Conservation (phyloP, 1,284 basidiomycete genomes). For the Lignosus rhinocerotis region DNA sequence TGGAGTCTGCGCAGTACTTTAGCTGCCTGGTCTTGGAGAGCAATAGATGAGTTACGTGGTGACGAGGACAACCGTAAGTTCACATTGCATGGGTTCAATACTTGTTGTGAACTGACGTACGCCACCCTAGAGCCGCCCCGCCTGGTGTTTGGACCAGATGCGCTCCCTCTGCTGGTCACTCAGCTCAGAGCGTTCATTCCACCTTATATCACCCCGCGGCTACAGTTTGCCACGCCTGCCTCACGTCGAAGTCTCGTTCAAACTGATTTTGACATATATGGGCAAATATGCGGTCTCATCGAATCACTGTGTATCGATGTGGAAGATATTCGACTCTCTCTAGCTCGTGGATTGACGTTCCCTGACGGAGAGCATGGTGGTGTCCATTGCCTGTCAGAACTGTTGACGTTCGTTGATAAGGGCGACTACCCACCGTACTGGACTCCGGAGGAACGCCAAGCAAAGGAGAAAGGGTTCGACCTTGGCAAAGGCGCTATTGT, state of each 20-base stretch:
- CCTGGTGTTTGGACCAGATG: conserved; percentile 58
- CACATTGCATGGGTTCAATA: not conserved
- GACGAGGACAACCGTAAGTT: conserved; percentile 29
- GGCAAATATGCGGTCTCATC: conserved; percentile 71
- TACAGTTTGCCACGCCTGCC: conserved; percentile 44
- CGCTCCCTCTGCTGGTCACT: conserved; percentile 62
- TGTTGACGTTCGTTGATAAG: conserved; percentile 73
- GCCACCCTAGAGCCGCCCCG: conserved; percentile 38
- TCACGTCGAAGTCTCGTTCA: conserved; percentile 54
- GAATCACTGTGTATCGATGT: conserved; percentile 78
- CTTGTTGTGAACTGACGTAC: not conserved
- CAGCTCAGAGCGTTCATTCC: conserved; percentile 59
- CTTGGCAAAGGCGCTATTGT: conserved; percentile 84
- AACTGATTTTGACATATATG: conserved; percentile 70
- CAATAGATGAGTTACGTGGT: conserved; percentile 41
- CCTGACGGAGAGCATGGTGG: conserved; percentile 54
- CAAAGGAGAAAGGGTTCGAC: conserved; percentile 72
- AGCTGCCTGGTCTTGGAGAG: conserved; percentile 76
- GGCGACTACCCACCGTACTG: conserved; percentile 68
- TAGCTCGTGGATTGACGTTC: conserved; percentile 66
- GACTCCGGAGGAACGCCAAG: conserved; percentile 40
- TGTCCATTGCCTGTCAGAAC: conserved; percentile 57
- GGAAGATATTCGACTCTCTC: conserved; percentile 66
- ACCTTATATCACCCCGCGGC: conserved; percentile 44
- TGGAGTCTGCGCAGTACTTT: conserved; percentile 68